phyloP scores from a whole-genome alignment of 495 filamentous ascomycete species.

The Trichocladium antarcticum region DNA sequence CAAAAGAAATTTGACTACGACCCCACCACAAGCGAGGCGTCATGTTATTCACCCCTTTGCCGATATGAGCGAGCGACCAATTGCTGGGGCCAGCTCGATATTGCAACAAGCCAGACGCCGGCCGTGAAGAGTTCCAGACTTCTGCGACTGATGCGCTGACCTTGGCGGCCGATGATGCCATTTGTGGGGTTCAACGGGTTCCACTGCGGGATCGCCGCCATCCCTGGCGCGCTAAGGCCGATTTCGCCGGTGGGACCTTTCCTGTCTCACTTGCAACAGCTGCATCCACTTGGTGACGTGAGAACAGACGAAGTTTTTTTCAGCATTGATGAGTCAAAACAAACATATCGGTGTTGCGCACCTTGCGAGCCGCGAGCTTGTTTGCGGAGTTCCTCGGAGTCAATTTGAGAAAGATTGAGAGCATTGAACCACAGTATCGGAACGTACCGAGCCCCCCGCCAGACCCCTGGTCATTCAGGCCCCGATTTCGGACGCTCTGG shows the following conservation, averaged over 20 bases:
- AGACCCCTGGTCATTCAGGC: too few species aligned
- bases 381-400: neutral
- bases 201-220: conserved; percentile 8
- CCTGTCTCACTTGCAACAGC: neutral
- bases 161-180: conserved; percentile 5
- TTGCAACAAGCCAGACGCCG: too few species aligned
- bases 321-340: conserved; percentile 1
- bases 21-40: neutral
- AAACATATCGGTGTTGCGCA: neutral
- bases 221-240: neutral
- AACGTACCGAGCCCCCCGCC: too few species aligned
- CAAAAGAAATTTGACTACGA: neutral
- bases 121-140: neutral
- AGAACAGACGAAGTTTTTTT: neutral
- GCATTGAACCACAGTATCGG: neutral
- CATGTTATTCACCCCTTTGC: too few species aligned
- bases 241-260: neutral
- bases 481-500: too few species aligned
- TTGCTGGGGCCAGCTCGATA: too few species aligned
- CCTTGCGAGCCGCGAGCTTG: neutral
- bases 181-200: conserved; percentile 2
- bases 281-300: neutral
- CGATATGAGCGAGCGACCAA: too few species aligned
- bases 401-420: neutral
- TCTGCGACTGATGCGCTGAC: neutral